These are phyloP conservation scores for Fraxinus pennsylvanica DNA, from an alignment of 257 asterid species.

Conservation along the genomic window DNA sequence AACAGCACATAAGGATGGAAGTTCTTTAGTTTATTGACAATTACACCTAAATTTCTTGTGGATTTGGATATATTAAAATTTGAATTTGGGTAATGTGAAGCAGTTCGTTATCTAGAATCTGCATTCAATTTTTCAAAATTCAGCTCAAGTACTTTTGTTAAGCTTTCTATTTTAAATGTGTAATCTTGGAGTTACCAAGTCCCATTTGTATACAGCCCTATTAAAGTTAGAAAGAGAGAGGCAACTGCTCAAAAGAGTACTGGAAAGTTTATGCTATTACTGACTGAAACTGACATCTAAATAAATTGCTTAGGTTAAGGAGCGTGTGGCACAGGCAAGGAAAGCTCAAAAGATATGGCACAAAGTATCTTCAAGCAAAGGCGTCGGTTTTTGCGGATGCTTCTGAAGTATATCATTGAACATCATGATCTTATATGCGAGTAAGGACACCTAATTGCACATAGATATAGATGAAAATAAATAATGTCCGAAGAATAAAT, in stretches of 20 bases:
- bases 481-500: background rate
- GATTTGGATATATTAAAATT: slow-evolving; percentile 8
- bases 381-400: slow-evolving; percentile 89
- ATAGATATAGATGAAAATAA: background rate
- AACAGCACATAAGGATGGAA: slow-evolving; percentile 1
- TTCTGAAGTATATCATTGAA: slow-evolving; percentile 89
- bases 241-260: background rate
- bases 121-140: background rate
- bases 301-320: slow-evolving; percentile 65
- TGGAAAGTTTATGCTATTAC: slow-evolving; percentile 11
- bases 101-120: slow-evolving; percentile 13
- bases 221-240: background rate
- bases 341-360: slow-evolving; percentile 90
- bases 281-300: slow-evolving; percentile 28
- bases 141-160: background rate
- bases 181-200: slow-evolving; percentile 19
- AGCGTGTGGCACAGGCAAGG: slow-evolving; percentile 85
- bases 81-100: background rate
- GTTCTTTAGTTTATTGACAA: slow-evolving; percentile 4
- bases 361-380: slow-evolving; percentile 96
- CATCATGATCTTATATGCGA: slow-evolving; percentile 98
- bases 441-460: slow-evolving; percentile 49
- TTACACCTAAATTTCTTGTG: slow-evolving; percentile 11
- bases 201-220: slow-evolving; percentile 4
- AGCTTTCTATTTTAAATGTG: slow-evolving; percentile 8